Conservation (phyloP, 179 eudicot species). For the Vitellaria paradoxa region DNA sequence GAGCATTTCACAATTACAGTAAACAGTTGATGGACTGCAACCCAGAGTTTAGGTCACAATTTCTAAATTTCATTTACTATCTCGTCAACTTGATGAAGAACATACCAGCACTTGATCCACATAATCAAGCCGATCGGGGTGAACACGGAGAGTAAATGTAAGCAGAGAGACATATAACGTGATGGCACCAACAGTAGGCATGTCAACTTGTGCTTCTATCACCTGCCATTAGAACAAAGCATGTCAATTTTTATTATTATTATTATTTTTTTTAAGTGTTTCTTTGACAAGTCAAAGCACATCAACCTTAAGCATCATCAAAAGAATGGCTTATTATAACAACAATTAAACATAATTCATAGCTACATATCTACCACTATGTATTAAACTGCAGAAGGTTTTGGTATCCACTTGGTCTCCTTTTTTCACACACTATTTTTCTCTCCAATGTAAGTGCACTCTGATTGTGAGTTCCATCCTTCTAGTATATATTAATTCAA, state of each 20-base stretch:
- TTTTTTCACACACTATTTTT: neutral
- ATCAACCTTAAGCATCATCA: neutral
- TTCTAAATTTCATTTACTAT: neutral
- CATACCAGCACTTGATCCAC: conserved; percentile 97
- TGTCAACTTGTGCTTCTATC: conserved; percentile 91
- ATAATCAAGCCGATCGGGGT: conserved; percentile 95
- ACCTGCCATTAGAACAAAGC: conserved; percentile 51
- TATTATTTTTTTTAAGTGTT: conserved; percentile 32
- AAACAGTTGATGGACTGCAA: neutral
- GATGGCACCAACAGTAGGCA: conserved; percentile 90
- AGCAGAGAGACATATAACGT: conserved; percentile 86
- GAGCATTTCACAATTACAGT: neutral
- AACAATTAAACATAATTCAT: neutral
- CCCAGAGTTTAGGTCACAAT: neutral
- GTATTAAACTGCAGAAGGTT: neutral
- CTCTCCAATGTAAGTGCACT: neutral
- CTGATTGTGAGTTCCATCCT: neutral
- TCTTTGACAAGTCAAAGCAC: conserved; percentile 75
- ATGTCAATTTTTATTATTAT: neutral
- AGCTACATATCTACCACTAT: neutral
- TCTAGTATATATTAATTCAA: neutral
- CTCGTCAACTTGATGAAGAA: conserved; percentile 17
- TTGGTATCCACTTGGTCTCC: neutral
- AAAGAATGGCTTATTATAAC: neutral
- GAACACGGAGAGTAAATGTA: conserved; percentile 93